phyloP scores from a whole-genome alignment of 1,139 yeast genomes.

The Hansenula sp. region DNA sequence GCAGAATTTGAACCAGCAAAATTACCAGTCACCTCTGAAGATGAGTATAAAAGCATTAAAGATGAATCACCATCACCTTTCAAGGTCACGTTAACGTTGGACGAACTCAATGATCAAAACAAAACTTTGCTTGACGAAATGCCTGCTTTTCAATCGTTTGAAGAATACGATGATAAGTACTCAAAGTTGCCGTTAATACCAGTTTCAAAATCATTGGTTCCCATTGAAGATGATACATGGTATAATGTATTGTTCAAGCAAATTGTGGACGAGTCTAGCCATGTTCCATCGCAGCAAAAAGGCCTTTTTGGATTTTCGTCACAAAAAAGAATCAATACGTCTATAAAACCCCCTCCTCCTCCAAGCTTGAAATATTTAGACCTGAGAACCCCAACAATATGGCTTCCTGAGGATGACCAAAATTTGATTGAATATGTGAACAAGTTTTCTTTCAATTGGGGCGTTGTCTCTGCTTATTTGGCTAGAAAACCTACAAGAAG shows the following conservation, averaged over 20 bases:
- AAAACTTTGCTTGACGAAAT: conserved; percentile 50
- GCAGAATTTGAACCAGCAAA: conserved; percentile 26
- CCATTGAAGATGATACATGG: conserved; percentile 63
- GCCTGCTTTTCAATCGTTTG: conserved; percentile 48
- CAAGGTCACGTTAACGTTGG: conserved; percentile 49
- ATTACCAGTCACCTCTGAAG: conserved; percentile 27
- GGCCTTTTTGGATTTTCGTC: conserved; percentile 57
- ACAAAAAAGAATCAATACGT: conserved; percentile 53
- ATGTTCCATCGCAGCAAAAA: conserved; percentile 40
- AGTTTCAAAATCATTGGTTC: conserved; percentile 60
- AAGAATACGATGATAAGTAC: conserved; percentile 22
- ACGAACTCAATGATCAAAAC: conserved; percentile 52
- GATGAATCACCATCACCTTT: conserved; percentile 39
- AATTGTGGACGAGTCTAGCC: conserved; percentile 34
- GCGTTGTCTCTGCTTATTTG: conserved; percentile 79
- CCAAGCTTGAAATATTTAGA: conserved; percentile 79
- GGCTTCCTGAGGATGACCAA: conserved; percentile 94
- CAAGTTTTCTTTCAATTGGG: conserved; percentile 92
- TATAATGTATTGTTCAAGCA: conserved; percentile 57
- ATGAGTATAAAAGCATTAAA: conserved; percentile 21
- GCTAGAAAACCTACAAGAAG: conserved; percentile 60
- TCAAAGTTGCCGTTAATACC: conserved; percentile 37
- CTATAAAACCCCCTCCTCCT: conserved; percentile 81
- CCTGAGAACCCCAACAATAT: conserved; percentile 83
- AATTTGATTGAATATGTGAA: conserved; percentile 75